phyloP scores from a whole-genome alignment of 495 filamentous ascomycete genomes.

The Penicillium odoratum region DNA sequence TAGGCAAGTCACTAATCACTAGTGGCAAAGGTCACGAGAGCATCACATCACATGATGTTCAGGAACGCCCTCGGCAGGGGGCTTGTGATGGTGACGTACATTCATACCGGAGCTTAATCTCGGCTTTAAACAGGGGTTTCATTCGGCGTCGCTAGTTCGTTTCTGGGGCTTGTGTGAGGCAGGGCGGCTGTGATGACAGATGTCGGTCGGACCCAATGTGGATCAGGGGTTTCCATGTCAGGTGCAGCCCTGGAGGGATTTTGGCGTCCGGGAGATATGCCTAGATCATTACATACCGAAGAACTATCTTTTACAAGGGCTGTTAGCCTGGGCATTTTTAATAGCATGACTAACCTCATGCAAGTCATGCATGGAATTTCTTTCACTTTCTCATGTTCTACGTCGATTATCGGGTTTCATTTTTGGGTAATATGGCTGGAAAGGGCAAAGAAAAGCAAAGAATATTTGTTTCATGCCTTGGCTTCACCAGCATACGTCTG shows the following conservation, averaged over 20 bases:
- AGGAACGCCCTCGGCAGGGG: constrained; percentile 22
- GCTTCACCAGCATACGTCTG: background rate
- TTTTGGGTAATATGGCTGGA: background rate
- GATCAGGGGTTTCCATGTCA: constrained; percentile 5
- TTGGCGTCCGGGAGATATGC: background rate
- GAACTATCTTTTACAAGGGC: background rate
- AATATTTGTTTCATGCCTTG: background rate
- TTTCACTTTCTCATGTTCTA: background rate
- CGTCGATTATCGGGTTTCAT: constrained; percentile 1
- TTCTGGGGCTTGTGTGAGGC: constrained; percentile 7
- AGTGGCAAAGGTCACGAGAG: constrained; percentile 28
- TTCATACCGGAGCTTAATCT: background rate
- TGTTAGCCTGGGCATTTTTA: background rate
- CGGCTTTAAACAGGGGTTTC: constrained; percentile 2
- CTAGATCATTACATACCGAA: background rate
- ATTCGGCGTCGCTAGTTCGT: background rate
- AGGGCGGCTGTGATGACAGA: constrained; percentile 16
- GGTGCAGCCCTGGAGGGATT: constrained; percentile 9
- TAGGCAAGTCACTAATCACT: constrained; percentile 5
- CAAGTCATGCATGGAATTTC: background rate
- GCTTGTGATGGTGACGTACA: constrained; percentile 19
- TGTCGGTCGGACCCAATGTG: constrained; percentile 20
- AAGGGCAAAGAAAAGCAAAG: background rate
- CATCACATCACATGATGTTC: constrained; percentile 24
- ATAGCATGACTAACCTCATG: background rate